Percentiles rank a stretch among this genome's conserved stretches.
phyloP scores from a whole-genome alignment of 2,329 filamentous ascomycete genomes.

The Botrytis cinerea region DNA sequence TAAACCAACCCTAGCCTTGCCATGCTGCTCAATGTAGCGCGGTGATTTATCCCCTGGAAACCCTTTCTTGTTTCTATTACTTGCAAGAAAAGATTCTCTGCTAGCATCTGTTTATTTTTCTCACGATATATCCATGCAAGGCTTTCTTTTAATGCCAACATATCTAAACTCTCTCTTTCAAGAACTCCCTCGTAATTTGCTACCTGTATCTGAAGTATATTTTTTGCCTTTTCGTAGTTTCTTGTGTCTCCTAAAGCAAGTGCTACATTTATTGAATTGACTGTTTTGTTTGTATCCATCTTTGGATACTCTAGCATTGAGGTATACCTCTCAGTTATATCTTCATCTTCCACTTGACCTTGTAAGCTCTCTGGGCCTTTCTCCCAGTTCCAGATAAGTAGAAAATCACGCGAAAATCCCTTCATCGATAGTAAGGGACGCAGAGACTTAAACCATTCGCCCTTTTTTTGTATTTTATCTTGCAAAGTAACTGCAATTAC shows the following conservation, averaged over 20 bases:
- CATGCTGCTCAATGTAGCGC: background rate
- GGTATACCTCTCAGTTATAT: background rate
- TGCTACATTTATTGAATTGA: background rate
- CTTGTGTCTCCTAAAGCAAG: too few species aligned
- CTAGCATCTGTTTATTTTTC: fast-evolving
- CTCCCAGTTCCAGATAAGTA: background rate
- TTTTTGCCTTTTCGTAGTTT: background rate
- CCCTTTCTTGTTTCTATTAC: background rate
- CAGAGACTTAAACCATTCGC: too few species aligned
- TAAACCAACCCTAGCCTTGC: background rate
- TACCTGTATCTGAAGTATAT: background rate
- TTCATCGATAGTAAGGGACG: background rate
- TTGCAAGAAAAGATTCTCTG: background rate
- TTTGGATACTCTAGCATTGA: background rate
- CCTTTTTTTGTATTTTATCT: background rate
- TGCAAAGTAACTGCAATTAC: background rate
- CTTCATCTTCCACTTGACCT: background rate
- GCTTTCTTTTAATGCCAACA: background rate
- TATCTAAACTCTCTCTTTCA: background rate
- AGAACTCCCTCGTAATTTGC: too few species aligned
- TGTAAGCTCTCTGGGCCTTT: fast-evolving
- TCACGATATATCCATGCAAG: background rate
- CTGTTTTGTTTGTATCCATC: background rate
- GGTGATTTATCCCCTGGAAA: background rate
- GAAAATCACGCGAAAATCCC: background rate